These are phyloP conservation scores for Zymoseptoria ardabiliae DNA, from an alignment of 2,329 filamentous ascomycete species.

Conservation along the genomic window DNA sequence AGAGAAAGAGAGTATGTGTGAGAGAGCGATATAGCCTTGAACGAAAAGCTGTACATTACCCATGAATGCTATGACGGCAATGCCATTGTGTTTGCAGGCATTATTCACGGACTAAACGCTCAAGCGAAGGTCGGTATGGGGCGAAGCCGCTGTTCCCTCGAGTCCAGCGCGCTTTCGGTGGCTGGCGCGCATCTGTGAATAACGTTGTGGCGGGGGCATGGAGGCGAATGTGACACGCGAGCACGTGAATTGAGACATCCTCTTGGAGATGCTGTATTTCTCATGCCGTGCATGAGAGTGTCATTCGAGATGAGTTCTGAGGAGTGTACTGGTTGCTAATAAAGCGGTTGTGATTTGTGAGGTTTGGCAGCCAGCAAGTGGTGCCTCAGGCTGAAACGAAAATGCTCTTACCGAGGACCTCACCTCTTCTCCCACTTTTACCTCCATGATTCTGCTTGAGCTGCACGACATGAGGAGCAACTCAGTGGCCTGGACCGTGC, in stretches of 20 bases:
- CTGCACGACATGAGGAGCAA: no score
- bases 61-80: neutral
- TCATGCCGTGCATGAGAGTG: no score
- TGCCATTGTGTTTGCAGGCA: neutral
- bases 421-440: no score
- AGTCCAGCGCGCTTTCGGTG: neutral
- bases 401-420: no score
- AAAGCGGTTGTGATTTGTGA: no score
- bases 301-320: no score
- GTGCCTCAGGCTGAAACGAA: no score
- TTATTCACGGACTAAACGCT: neutral
- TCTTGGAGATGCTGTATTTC: neutral
- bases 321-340: no score
- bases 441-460: no score
- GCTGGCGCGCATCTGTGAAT: neutral
- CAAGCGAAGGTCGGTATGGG: neutral
- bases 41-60: neutral
- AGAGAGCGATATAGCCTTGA: slow-evolving; percentile 8
- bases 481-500: no score
- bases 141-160: neutral
- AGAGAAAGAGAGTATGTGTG: slow-evolving; percentile 38
- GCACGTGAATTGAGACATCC: neutral
- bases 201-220: neutral
- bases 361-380: no score
- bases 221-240: neutral